Base-by-base conservation (phyloP, 805 yeast genomes). In the Cyberlindnera lachancei region DNA sequence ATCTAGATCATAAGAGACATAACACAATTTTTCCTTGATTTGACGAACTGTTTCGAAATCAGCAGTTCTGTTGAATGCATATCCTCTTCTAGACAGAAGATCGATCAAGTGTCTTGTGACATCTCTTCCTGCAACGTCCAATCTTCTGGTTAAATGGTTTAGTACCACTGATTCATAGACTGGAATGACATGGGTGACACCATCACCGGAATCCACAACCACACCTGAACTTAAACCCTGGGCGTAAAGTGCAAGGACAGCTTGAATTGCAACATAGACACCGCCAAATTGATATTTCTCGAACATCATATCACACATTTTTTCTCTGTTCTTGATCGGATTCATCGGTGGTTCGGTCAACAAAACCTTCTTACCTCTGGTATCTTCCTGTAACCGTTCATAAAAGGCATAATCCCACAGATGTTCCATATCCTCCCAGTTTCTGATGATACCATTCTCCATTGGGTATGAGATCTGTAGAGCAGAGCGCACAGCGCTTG, bases 401-500 rank as follows among this genome's bases (percentile, higher is more conserved):
- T 81, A 83, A 58, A 92, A 90, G 15, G 97, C 90, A 58, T 90
- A 92, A 61, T 92, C 95, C 98, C 98, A 92, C 39, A 92, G 68
- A 50, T 88, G 88, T 51, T 86, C 95, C 97, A 92, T 92, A 57
- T 92, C 98, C 49, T 88, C 95, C 98, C 98, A 92, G 59, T 88
- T 86, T 54, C 79, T 81, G 56, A 92, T 90, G 50, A 92, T 85
- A 52, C 98, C 98, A 56, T 92, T 92, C 61, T 92, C 98, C 97
- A 92, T 88, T 10, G 98, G 98, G 53, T 92, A 92, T n/a, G 88
- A 78, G 36, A 92, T 75, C 61, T 92, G 95, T 38, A 92, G 69
- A 44, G 88, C 74, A 3, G 95, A 79, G 50, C 98, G 75, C 22
- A 84, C 94, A 18, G 82, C 82, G 44, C 84, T 74, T 30, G 98